A percentile compares a stretch with the other conserved stretches of the same genome.
phyloP scores from a whole-genome alignment of 306 rosid species.

The Carpinus viminea region DNA sequence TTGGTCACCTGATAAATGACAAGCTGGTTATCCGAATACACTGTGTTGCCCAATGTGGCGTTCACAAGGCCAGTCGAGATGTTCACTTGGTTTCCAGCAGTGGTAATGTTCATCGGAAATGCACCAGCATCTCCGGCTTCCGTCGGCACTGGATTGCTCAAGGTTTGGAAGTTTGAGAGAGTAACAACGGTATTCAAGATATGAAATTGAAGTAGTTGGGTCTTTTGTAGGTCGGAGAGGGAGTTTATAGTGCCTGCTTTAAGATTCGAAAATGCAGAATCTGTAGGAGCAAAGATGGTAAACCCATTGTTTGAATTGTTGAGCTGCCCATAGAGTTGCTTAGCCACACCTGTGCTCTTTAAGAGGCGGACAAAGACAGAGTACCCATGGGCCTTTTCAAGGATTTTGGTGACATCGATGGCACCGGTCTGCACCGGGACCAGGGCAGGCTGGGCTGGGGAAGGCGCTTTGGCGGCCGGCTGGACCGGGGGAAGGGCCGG shows the following conservation, averaged over 20 bases:
- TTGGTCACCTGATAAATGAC: conserved; percentile 35
- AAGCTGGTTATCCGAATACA: conserved; percentile 37
- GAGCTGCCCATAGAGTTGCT: conserved; percentile 33
- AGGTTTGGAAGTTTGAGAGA: conserved; percentile 36
- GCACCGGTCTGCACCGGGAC: conserved; percentile 1
- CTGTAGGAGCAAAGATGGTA: conserved; percentile 40
- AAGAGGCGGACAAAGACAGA: conserved; percentile 35
- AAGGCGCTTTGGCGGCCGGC: not conserved
- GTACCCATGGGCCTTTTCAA: conserved; percentile 38
- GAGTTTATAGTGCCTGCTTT: conserved; percentile 42
- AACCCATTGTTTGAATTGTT: conserved; percentile 32
- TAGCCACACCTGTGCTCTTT: conserved; percentile 30
- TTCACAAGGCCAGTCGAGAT: conserved; percentile 43
- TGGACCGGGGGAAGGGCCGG: not conserved
- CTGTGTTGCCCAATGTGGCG: conserved; percentile 32
- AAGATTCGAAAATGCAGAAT: conserved; percentile 37
- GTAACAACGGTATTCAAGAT: conserved; percentile 26
- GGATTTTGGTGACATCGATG: conserved; percentile 33
- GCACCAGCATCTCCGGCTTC: conserved; percentile 38
- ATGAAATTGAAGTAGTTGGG: conserved; percentile 40
- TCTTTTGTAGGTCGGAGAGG: conserved; percentile 30
- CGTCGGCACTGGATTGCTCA: conserved; percentile 45
- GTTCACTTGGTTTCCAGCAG: conserved; percentile 34
- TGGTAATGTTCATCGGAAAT: conserved; percentile 37
- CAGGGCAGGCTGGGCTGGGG: not conserved